These are phyloP conservation scores for Saccharum spontaneum DNA, from an alignment of 176 grass and related monocot species.

Conservation along the genomic window DNA sequence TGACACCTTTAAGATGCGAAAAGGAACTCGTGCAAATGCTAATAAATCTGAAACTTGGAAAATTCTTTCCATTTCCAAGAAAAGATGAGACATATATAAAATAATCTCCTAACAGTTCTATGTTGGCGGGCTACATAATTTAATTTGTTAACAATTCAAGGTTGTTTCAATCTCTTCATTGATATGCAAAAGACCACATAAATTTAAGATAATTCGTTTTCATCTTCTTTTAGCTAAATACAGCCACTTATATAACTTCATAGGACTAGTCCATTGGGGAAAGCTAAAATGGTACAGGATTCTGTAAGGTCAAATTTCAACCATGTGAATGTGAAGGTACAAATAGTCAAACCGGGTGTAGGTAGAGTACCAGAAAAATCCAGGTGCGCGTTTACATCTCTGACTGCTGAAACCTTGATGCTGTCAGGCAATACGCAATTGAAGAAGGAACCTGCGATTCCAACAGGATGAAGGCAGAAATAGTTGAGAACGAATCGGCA, in stretches of 20 bases:
- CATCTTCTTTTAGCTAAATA: background rate
- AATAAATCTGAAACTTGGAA: background rate
- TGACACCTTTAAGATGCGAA: background rate
- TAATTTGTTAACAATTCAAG: background rate
- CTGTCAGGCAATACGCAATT: conserved; percentile 80
- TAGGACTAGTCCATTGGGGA: background rate
- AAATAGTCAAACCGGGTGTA: background rate
- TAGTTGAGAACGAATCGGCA: conserved; percentile 1
- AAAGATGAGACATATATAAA: background rate
- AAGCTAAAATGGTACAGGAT: background rate
- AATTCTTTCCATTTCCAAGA: background rate
- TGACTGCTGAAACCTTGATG: conserved; percentile 68
- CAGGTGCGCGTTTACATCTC: conserved; percentile 47
- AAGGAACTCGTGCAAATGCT: background rate
- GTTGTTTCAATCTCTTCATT: background rate
- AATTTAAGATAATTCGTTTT: background rate
- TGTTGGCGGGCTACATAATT: background rate
- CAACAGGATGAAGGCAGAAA: conserved; percentile 4
- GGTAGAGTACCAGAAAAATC: conserved; percentile 58
- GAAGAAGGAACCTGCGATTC: conserved; percentile 78
- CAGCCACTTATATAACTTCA: background rate
- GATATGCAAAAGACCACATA: background rate
- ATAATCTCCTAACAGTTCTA: background rate
- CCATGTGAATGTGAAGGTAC: background rate
- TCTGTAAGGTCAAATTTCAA: background rate